Percentiles rank a stretch among this genome's conserved stretches.
Evolutionary conservation across 768 basidiomycete species (phyloP).

Genomic region (Leucocoprinus birnbaumii): DNA sequence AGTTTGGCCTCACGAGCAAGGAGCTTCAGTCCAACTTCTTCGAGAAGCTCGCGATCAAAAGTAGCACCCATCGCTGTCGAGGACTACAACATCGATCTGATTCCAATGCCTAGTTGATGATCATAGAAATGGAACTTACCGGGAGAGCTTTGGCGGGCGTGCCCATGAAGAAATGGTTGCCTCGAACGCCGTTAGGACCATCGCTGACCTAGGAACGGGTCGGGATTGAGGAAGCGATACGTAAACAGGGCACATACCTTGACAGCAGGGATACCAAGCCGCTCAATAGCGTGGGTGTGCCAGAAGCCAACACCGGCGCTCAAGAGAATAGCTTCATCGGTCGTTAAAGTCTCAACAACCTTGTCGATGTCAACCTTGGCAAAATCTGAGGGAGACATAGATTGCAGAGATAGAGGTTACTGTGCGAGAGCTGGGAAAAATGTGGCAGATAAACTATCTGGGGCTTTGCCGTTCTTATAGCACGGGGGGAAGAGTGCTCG

Average conservation of each 20-base stretch:
- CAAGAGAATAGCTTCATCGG: slow-evolving; percentile 70
- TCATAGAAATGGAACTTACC: slow-evolving; percentile 29
- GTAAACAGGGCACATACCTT: slow-evolving; percentile 39
- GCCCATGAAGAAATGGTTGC: slow-evolving; percentile 78
- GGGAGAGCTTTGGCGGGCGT: slow-evolving; percentile 81
- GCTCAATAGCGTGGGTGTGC: slow-evolving; percentile 65
- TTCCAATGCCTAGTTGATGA: background rate
- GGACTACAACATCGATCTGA: slow-evolving; percentile 30
- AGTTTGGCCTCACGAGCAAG: slow-evolving; percentile 73
- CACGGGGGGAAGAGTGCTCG: background rate
- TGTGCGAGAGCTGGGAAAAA: background rate
- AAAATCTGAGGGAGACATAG: slow-evolving; percentile 70
- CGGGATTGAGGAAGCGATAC: too few species aligned
- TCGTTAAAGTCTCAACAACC: slow-evolving; percentile 63
- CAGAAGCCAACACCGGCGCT: slow-evolving; percentile 77
- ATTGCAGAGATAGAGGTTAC: background rate
- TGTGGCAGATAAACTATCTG: background rate
- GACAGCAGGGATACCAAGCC: slow-evolving; percentile 68
- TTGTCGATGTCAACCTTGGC: slow-evolving; percentile 58
- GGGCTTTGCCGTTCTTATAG: background rate
- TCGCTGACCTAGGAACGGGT: slow-evolving; percentile 75
- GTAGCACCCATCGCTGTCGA: slow-evolving; percentile 76
- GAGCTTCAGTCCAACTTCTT: slow-evolving; percentile 58
- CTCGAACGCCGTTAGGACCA: slow-evolving; percentile 75
- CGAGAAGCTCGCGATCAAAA: slow-evolving; percentile 64